Conservation (phyloP, 2,329 filamentous ascomycete genomes). For the Neoarthrinium moseri region DNA sequence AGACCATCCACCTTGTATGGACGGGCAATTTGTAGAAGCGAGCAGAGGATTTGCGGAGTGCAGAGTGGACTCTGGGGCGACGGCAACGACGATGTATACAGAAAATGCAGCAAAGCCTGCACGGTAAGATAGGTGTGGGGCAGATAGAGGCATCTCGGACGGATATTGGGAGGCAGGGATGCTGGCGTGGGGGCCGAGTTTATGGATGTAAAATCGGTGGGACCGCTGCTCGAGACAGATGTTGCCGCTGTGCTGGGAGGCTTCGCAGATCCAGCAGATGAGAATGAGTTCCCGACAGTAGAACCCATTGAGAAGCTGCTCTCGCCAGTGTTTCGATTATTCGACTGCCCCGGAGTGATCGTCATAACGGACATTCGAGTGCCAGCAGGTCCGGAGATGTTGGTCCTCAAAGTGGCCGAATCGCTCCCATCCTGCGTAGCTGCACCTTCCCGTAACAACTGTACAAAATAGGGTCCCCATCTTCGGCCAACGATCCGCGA, state of each 20-base stretch:
- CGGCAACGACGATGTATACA: constrained; percentile 90
- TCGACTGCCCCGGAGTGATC: constrained; percentile 65
- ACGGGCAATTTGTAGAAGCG: constrained; percentile 85
- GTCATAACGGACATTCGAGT: constrained; percentile 80
- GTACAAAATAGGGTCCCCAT: constrained; percentile 96
- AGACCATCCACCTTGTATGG: constrained; percentile 93
- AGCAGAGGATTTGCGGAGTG: constrained; percentile 94
- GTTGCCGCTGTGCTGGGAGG: constrained; percentile 44
- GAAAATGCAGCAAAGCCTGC: constrained; percentile 84
- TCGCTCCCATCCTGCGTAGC: constrained; percentile 72
- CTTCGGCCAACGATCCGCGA: constrained; percentile 82
- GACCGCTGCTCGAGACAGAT: constrained; percentile 37
- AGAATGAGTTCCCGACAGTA: constrained; percentile 31
- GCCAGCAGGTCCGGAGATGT: constrained; percentile 53
- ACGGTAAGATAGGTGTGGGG: constrained; percentile 90
- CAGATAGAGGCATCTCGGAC: constrained; percentile 85
- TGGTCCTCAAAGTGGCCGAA: constrained; percentile 70
- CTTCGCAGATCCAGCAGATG: constrained; percentile 37
- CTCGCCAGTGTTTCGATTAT: constrained; percentile 49
- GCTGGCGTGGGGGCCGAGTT: constrained; percentile 58
- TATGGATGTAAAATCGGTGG: constrained; percentile 44
- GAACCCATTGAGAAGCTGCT: constrained; percentile 46
- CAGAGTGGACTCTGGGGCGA: constrained; percentile 74
- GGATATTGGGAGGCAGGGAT: constrained; percentile 58
- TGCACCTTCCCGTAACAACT: constrained; percentile 80